Base-by-base conservation (phyloP, 495 filamentous ascomycete species). In the Lophiotrema nucula region DNA sequence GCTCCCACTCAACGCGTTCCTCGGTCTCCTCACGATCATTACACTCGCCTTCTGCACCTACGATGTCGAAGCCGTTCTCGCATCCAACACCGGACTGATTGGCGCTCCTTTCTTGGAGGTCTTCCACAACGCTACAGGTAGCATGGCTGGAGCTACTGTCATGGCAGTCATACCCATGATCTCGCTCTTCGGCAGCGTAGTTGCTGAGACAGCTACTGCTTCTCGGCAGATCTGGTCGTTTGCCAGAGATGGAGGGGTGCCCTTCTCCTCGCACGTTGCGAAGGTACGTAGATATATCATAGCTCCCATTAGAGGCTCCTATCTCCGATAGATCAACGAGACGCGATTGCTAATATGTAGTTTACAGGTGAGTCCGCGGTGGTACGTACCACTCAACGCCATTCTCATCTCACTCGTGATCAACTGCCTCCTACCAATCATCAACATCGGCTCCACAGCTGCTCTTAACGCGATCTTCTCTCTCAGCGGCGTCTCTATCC, bases 211-310 rank as follows among this genome's bases (percentile, higher is more conserved):
- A 8, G 79, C 81, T 2, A 83, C 81, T 0, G 74, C 77, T 11
- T 82, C 80, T 10, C 73, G 81, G 0, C 81, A 82, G 66, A 69
- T 83, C 0, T 84, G 81, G 67, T 78, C 79, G 4, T 84, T 84
- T 67, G 78, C 79, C 6, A 70, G 81, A 13, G 80, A 83, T 54
- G 58, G 69, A 15, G 81, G 81, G 2, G 64, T 82, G 8, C 81
- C 81, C 8, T 83, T 79, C 59, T 81, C 78, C 3, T 58, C 58
- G 0, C 78, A 75, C 58, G 74, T 83, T 41, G 64, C 71, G 33
- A 69, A 74, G 64, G 78, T 81, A 72, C 53, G 74, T 51, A 42
- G 54, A n/a, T n/a, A n/a, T n/a, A n/a, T n/a, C n/a, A n/a, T n/a
- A n/a, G n/a, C n/a, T n/a, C n/a, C n/a, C n/a, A n/a, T n/a, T n/a